Conservation (phyloP, 2,329 filamentous ascomycete species). For the Alternaria consortialis region DNA sequence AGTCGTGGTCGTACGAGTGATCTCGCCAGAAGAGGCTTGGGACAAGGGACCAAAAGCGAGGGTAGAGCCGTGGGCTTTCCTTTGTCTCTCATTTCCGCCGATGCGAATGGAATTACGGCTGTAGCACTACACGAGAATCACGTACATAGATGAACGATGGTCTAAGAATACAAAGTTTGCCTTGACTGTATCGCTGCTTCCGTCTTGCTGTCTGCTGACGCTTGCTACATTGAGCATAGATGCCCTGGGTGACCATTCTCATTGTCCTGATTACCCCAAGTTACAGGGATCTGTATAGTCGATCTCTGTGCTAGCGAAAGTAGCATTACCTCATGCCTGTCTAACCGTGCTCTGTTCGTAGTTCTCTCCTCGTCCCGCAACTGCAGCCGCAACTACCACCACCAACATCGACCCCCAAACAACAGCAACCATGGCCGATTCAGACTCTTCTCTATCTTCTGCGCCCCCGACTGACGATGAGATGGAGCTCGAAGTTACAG, state of each 20-base stretch:
- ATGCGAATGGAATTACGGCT: background rate
- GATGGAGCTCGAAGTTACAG: conserved; percentile 40
- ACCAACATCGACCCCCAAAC: conserved; percentile 28
- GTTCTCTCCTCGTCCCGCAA: conserved; percentile 32
- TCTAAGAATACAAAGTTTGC: background rate
- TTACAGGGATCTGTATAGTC: conserved; percentile 27
- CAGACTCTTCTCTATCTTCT: conserved; percentile 66
- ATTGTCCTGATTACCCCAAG: conserved; percentile 15
- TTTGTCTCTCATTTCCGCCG: background rate
- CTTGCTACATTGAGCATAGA: background rate
- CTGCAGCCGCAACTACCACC: conserved; percentile 27
- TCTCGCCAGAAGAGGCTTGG: background rate
- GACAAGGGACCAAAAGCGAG: background rate
- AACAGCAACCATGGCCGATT: conserved; percentile 61
- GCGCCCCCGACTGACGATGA: conserved; percentile 69
- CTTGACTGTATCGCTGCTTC: background rate
- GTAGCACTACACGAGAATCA: background rate
- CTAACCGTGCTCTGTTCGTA: conserved; percentile 40
- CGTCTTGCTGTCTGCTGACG: background rate
- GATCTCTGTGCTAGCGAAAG: conserved; percentile 42
- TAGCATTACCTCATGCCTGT: conserved; percentile 50
- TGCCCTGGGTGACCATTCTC: background rate
- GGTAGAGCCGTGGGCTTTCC: background rate
- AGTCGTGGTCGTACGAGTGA: background rate
- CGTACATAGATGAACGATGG: conserved; percentile 8